phyloP scores from a whole-genome alignment of 805 yeast genomes.

The Zygosaccharomyces siamensis region DNA sequence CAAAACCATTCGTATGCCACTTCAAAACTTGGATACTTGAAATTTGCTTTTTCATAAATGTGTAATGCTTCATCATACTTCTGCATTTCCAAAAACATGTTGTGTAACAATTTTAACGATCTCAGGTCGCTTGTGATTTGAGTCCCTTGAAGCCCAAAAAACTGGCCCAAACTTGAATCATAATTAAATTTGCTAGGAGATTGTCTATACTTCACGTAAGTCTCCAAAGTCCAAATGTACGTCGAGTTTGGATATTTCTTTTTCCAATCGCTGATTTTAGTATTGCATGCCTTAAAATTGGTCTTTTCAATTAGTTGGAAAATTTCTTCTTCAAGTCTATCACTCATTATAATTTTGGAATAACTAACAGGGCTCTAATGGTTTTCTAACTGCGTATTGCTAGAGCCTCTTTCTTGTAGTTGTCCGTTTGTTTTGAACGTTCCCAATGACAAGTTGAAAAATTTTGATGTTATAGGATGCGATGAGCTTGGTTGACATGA shows the following conservation, averaged over 20 bases:
- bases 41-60: conserved; percentile 54
- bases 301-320: conserved; percentile 48
- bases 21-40: conserved; percentile 49
- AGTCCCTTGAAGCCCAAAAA: conserved; percentile 24
- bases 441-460: conserved; percentile 8
- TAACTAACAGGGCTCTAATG: neutral
- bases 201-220: conserved; percentile 30
- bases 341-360: conserved; percentile 20
- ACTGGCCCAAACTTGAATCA: conserved; percentile 27
- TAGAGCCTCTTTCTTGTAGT: neutral
- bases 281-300: conserved; percentile 47
- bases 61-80: conserved; percentile 40
- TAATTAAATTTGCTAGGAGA: conserved; percentile 32
- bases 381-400: conserved; percentile 1
- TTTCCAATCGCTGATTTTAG: conserved; percentile 40
- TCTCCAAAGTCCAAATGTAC: conserved; percentile 40
- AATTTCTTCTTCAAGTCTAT: conserved; percentile 33
- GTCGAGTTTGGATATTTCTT: conserved; percentile 53
- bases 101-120: conserved; percentile 45
- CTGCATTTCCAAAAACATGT: conserved; percentile 41
- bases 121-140: conserved; percentile 44
- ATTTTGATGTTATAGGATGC: conserved; percentile 12
- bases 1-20: conserved; percentile 55
- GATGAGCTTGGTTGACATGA: conserved; percentile 8
- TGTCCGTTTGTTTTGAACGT: neutral